A percentile compares a stretch with the other conserved stretches of the same genome.
These are phyloP conservation scores for Hypoxylon perforatum DNA, from an alignment of 495 filamentous ascomycete genomes.

Conservation along the genomic window DNA sequence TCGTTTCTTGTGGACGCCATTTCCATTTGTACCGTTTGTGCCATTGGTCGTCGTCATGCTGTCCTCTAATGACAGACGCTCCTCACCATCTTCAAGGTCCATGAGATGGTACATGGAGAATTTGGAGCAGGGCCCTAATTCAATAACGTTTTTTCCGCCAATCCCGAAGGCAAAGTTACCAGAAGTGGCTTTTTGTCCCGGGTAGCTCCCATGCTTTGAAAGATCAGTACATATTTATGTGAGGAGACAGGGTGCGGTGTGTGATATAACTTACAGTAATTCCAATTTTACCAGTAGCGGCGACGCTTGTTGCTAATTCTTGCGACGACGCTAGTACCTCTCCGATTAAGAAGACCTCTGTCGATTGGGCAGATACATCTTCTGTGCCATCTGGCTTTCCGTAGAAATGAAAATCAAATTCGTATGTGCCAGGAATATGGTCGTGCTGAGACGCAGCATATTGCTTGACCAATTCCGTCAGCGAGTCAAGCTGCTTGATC, in stretches of 20 bases:
- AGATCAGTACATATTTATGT: conserved; percentile 8
- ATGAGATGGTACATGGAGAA: conserved; percentile 64
- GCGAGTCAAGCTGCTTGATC: conserved; percentile 51
- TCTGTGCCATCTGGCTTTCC: conserved; percentile 47
- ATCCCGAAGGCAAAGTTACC: conserved; percentile 60
- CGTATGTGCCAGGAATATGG: conserved; percentile 38
- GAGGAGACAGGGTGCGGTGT: background rate
- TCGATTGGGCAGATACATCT: conserved; percentile 17
- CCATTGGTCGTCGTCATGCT: background rate
- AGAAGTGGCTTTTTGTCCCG: conserved; percentile 55
- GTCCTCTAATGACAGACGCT: conserved; percentile 26
- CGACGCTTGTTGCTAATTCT: conserved; percentile 53
- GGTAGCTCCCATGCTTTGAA: conserved; percentile 57
- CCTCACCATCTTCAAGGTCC: conserved; percentile 49
- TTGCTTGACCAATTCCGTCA: conserved; percentile 44
- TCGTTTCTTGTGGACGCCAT: conserved; percentile 16
- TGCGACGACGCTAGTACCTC: conserved; percentile 56
- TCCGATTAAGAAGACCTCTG: conserved; percentile 55
- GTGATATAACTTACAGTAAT: conserved; percentile 34
- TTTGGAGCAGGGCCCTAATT: conserved; percentile 49
- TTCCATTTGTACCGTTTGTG: conserved; percentile 14
- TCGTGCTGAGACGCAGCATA: conserved; percentile 44
- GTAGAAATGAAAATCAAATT: conserved; percentile 57
- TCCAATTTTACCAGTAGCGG: conserved; percentile 48
- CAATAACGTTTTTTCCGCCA: conserved; percentile 50